Evolutionary conservation across 2,329 filamentous ascomycete species (phyloP), one percentile per base, ranked within the genome.

Genomic region (Ceratocystis smalleyi): DNA sequence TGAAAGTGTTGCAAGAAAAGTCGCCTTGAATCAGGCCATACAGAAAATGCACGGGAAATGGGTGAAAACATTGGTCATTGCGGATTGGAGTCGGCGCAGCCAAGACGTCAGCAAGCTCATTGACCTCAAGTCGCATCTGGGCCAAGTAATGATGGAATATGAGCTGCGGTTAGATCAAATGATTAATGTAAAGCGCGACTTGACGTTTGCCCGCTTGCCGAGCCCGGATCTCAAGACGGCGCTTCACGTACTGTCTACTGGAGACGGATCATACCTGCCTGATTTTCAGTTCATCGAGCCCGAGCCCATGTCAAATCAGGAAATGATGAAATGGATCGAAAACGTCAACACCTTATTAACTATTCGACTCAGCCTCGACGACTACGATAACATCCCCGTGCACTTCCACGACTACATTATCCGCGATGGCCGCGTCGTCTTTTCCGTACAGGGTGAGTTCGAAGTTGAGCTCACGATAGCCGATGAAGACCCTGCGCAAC

Each of bases 171-270:
- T 89, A 59, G 79, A 82, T 67, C 80, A 81, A 64, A 78, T 92
- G 69, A 82, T 85, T 62, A 80, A 87, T 55, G 79, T 92, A 71
- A 95, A 92, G 74, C 78, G 84, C 68, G 83, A 86, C 69, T 79
- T 95, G 68, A 80, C 82, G 8, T 80, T 79, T 69, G 88, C 88
- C 54, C 87, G 91, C 70, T 80, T 95, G 71, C 89, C 89, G 3
- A 92, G 91, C 71, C 94, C 94, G 1, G 95, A 99, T 75, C 78
- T 99, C 62, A 88, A 87, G 72, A 96, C 91, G 22, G 92, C 94
- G 6, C 77, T 96, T 55, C 86, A 96, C 70, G 81, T 96, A 30
- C 77, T 99, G 64, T 86, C 89, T 5, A 90, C 84, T 7, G 90
- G 89, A 51, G 85, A 84, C 69, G 86, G 87, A 27, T 80, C 83